Conservation (phyloP, 129 eudicot genomes). For the Deinandra increscens region DNA sequence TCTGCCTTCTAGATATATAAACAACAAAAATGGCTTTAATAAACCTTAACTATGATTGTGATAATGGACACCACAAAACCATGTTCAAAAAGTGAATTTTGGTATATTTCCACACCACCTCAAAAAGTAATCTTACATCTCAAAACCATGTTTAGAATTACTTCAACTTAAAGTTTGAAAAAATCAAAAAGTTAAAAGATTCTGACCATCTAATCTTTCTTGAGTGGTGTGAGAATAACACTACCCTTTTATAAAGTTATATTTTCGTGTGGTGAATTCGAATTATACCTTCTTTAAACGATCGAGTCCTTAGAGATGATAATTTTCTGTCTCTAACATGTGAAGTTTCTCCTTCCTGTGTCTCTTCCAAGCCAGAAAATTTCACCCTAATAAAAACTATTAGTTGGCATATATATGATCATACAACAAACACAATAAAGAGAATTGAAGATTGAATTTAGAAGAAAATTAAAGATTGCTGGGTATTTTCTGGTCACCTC, state of each 20-base stretch:
- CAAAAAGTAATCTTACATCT: too few species aligned
- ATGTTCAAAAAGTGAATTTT: too few species aligned
- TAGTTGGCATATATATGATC: not conserved
- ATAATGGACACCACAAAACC: too few species aligned
- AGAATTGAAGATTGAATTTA: not conserved
- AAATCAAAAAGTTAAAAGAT: too few species aligned
- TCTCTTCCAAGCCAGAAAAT: constrained; percentile 45
- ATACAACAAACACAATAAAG: not conserved
- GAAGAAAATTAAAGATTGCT: not conserved
- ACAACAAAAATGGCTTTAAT: not conserved
- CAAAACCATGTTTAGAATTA: too few species aligned
- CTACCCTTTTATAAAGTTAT: too few species aligned
- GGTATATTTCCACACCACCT: too few species aligned
- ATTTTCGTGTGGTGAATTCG: too few species aligned
- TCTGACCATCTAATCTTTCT: too few species aligned
- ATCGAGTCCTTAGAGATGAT: constrained; percentile 48
- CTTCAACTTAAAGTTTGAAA: too few species aligned
- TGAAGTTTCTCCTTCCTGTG: constrained; percentile 38
- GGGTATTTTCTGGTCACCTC: constrained; percentile 43
- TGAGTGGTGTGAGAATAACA: too few species aligned
- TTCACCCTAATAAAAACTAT: constrained; percentile 39
- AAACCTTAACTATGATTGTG: too few species aligned
- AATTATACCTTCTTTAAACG: constrained; percentile 56
- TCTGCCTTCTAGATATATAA: constrained; percentile 48
- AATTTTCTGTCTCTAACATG: constrained; percentile 37